These are phyloP conservation scores for Quercus rubra DNA, from an alignment of 306 rosid genomes.

Conservation along the genomic window DNA sequence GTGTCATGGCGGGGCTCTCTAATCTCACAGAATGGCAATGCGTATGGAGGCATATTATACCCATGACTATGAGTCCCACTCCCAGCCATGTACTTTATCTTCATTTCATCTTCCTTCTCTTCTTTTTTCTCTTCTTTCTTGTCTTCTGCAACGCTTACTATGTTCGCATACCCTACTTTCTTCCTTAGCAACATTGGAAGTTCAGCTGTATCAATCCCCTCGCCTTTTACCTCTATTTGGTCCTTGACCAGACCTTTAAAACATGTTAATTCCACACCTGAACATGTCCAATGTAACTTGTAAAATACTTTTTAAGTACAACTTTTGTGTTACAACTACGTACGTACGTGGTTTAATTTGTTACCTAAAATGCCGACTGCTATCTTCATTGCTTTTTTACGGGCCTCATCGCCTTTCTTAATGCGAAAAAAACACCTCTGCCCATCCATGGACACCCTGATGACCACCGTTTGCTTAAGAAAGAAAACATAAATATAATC, in stretches of 20 bases:
- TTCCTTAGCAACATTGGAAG: no score
- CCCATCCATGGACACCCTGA: conserved; percentile 25
- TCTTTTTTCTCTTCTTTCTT: conserved; percentile 1
- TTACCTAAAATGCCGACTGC: conserved; percentile 36
- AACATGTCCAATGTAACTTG: background rate
- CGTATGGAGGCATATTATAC: no score
- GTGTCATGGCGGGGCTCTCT: background rate
- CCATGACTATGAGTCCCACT: background rate
- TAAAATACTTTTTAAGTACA: background rate
- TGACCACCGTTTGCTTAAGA: conserved; percentile 38
- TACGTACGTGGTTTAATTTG: no score
- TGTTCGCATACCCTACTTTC: no score
- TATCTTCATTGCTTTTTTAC: conserved; percentile 24
- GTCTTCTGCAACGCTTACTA: no score
- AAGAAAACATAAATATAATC: background rate
- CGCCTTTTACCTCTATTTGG: conserved; percentile 34
- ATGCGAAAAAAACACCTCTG: background rate
- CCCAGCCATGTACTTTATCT: background rate
- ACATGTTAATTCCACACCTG: conserved; percentile 24
- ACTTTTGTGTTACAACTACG: no score
- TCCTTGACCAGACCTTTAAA: conserved; percentile 17
- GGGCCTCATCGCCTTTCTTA: background rate
- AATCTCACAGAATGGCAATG: no score
- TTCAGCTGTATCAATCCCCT: conserved; percentile 12
- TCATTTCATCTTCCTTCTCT: background rate